A percentile compares a stretch with the other conserved stretches of the same genome.
Evolutionary conservation across 106 monocot genomes (phyloP).

Genomic region (Hemerocallis citrina): DNA sequence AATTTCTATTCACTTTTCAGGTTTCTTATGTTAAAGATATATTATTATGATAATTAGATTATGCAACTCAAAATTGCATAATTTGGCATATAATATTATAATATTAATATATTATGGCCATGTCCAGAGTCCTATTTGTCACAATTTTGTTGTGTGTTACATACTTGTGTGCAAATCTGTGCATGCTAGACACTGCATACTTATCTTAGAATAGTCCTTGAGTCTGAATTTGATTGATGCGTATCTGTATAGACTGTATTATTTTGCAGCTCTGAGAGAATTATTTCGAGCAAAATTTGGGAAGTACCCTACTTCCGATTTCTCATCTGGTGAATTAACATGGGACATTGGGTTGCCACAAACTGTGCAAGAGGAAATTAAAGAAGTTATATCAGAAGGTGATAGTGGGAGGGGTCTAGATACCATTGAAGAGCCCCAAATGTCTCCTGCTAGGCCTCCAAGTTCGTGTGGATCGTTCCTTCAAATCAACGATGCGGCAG

Average conservation of each 20-base stretch:
- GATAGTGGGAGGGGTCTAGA: conserved; percentile 22
- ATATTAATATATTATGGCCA: too few species aligned
- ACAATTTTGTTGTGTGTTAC: conserved; percentile 6
- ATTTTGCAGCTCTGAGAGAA: conserved; percentile 81
- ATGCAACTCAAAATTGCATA: background rate
- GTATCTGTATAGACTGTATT: conserved; percentile 28
- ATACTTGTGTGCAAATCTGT: conserved; percentile 72
- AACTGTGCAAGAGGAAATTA: conserved; percentile 30
- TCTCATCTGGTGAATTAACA: conserved; percentile 56
- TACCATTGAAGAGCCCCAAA: conserved; percentile 22
- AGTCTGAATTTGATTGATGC: conserved; percentile 10
- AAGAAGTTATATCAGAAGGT: conserved; percentile 25
- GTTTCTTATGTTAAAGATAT: too few species aligned
- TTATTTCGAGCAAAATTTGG: conserved; percentile 75
- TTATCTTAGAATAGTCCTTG: background rate
- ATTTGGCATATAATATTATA: background rate
- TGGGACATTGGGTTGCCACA: conserved; percentile 25
- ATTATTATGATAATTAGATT: too few species aligned
- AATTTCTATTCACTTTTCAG: too few species aligned
- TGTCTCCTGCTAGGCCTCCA: conserved; percentile 17
- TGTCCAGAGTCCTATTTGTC: too few species aligned
- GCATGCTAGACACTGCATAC: conserved; percentile 40
- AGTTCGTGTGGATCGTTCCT: conserved; percentile 52
- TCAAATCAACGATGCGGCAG: conserved; percentile 76
- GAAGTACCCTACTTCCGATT: conserved; percentile 33